Base-by-base conservation (phyloP, 192 early-diverging fungal genomes). In the Linnemannia zychae region DNA sequence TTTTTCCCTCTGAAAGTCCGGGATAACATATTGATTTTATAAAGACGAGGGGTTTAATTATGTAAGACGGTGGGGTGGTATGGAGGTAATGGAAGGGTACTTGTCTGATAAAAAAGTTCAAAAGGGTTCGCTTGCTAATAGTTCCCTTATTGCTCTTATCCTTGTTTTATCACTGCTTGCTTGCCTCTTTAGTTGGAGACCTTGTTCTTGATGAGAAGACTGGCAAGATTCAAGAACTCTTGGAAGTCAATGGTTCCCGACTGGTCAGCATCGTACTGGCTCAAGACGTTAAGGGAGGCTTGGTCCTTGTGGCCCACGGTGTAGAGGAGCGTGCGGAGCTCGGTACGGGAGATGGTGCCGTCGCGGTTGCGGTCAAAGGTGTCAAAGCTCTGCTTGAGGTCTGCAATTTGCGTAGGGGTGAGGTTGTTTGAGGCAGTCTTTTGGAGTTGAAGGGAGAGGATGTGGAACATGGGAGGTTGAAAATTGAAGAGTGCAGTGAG, bases 261-360 rank as follows among this genome's bases (percentile, higher is more conserved):
- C 34, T 72, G 36, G 74, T 85, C 74, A 22, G 6, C 33, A n/a
- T 85, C 83, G 49, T 76, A 76, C 48, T 78, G 20, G 0, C 67
- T 57, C 48, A 85, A 52, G 22, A 79, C 67, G 34, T 85, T 77
- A 63, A 79, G n/a, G n/a, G n/a, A n/a, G n/a, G n/a, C n/a, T n/a
- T n/a, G n/a, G n/a, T n/a, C 69, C 74, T 79, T 85, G 78, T 85
- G 83, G 37, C 83, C 83, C 50, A 85, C 83, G 24, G 65, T 85
- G 70, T 85, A 77, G 13, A 85, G 65, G 44, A 85, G 83, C 2
- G 78, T 65, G 69, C 65, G 83, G 34, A 85, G 74, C 50, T 85
- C 83, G 34, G 60, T 47, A 40, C 76, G 76, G 47, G n/a, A 48
- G 63, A 85, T 85, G 60, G 70, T 60, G 47, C 74, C 73, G 18